phyloP scores from a whole-genome alignment of 257 asterid genomes.

The Solanum phureja region DNA sequence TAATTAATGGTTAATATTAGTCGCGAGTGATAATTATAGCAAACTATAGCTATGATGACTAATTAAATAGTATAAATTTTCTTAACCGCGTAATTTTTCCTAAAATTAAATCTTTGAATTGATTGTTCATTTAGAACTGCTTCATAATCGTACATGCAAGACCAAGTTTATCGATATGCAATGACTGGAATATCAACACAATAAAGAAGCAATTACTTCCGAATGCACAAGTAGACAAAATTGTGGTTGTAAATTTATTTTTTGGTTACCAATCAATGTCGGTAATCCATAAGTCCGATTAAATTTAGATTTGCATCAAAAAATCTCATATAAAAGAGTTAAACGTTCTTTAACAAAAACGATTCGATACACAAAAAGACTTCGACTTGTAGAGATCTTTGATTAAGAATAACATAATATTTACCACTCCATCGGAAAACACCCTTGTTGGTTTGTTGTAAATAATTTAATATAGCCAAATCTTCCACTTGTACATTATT shows the following conservation, averaged over 20 bases:
- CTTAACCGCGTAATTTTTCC: too few relatives aligned
- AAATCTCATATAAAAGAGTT: fast-evolving
- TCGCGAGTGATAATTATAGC: too few relatives aligned
- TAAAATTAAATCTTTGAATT: background rate
- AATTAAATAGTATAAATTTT: too few relatives aligned
- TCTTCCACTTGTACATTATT: background rate
- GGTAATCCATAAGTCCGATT: too few relatives aligned
- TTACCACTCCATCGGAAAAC: background rate
- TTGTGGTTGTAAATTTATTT: background rate
- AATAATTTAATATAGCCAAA: background rate
- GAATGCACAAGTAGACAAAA: background rate
- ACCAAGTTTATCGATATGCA: background rate
- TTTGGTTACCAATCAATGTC: background rate
- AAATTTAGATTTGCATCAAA: too few relatives aligned
- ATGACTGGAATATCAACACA: background rate
- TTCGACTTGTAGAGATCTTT: fast-evolving
- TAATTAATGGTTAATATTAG: too few relatives aligned
- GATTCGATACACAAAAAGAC: too few relatives aligned
- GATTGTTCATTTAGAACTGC: background rate
- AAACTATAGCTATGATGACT: too few relatives aligned
- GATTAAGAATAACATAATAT: too few relatives aligned
- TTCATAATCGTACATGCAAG: background rate
- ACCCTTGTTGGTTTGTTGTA: too few relatives aligned
- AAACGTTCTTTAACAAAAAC: fast-evolving
- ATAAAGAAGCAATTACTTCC: background rate